Evolutionary conservation across 2,329 filamentous ascomycete genomes (phyloP).

Genomic region (Trichoderma afroharzianum): DNA sequence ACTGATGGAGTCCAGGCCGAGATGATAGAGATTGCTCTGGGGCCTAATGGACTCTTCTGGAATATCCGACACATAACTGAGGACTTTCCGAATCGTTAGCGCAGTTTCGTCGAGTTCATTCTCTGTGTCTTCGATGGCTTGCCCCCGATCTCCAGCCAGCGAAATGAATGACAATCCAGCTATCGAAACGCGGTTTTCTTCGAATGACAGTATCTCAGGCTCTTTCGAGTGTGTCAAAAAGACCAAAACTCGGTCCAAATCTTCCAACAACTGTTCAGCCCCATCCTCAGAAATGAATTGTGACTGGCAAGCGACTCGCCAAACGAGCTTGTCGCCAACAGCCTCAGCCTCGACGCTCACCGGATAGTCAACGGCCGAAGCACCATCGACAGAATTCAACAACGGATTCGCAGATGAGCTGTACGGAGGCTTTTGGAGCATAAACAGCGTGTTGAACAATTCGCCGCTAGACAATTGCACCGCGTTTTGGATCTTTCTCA

Average conservation of each 20-base stretch:
- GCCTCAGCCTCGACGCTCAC: conserved; percentile 78
- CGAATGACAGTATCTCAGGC: conserved; percentile 52
- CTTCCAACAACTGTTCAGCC: conserved; percentile 49
- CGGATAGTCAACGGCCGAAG: conserved; percentile 73
- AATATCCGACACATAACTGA: conserved; percentile 59
- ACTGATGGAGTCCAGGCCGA: conserved; percentile 89
- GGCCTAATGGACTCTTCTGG: conserved; percentile 55
- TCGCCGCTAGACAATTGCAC: conserved; percentile 33
- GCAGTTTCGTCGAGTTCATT: conserved; percentile 35
- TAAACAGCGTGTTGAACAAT: conserved; percentile 56
- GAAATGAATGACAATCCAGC: conserved; percentile 53
- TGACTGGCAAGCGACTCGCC: conserved; percentile 69
- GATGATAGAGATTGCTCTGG: conserved; percentile 69
- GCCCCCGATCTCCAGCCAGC: conserved; percentile 9
- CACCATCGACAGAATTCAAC: conserved; percentile 60
- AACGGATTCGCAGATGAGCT: conserved; percentile 32
- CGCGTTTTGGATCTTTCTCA: conserved; percentile 61
- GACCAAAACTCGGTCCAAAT: conserved; percentile 57
- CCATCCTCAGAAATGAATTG: conserved; percentile 46
- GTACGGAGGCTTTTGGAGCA: conserved; percentile 43
- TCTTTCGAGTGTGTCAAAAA: conserved; percentile 51
- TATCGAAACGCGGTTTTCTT: conserved; percentile 52
- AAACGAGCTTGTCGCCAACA: conserved; percentile 52
- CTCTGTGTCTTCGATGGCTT: background rate
- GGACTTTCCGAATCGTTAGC: conserved; percentile 41